These are phyloP conservation scores for Colletotrichum lini DNA, from an alignment of 2,329 filamentous ascomycete genomes.

Conservation along the genomic window DNA sequence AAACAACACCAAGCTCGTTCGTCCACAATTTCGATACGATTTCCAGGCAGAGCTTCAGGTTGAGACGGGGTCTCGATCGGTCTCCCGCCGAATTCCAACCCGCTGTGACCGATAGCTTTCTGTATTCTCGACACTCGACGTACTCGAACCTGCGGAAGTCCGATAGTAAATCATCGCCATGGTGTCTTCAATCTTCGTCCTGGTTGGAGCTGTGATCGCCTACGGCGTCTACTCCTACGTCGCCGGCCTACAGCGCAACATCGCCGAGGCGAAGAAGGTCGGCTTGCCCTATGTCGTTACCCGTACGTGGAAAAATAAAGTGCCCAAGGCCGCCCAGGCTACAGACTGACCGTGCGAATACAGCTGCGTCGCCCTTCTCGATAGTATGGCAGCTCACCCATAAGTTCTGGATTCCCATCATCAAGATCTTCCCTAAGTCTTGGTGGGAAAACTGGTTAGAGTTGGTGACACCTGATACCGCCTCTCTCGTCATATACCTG, in stretches of 20 bases:
- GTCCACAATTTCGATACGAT: neutral
- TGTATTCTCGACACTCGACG: neutral
- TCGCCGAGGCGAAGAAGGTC: slow-evolving; percentile 64
- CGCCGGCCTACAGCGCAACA: slow-evolving; percentile 59
- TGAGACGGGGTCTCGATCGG: neutral
- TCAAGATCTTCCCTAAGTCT: slow-evolving; percentile 67
- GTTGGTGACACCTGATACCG: slow-evolving; percentile 58
- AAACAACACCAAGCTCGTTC: neutral
- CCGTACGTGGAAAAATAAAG: slow-evolving; percentile 58
- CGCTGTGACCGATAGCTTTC: neutral
- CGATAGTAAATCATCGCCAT: slow-evolving; percentile 44
- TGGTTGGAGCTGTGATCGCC: slow-evolving; percentile 51
- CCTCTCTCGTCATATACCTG: neutral
- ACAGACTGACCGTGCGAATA: slow-evolving; percentile 2
- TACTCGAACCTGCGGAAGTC: too few species aligned
- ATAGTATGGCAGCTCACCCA: slow-evolving; percentile 69
- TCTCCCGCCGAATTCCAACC: neutral
- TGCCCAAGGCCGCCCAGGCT: neutral
- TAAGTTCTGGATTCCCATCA: slow-evolving; percentile 67
- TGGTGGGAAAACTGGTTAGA: slow-evolving; percentile 72
- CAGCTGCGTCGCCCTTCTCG: slow-evolving; percentile 66
- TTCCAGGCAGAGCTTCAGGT: neutral
- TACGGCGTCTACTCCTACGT: slow-evolving; percentile 52
- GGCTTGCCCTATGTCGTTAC: slow-evolving; percentile 67
- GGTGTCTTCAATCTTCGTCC: slow-evolving; percentile 55